A percentile compares a stretch with the other conserved stretches of the same genome.
phyloP scores from a whole-genome alignment of 257 asterid species.

The Salvia miltiorrhiza region DNA sequence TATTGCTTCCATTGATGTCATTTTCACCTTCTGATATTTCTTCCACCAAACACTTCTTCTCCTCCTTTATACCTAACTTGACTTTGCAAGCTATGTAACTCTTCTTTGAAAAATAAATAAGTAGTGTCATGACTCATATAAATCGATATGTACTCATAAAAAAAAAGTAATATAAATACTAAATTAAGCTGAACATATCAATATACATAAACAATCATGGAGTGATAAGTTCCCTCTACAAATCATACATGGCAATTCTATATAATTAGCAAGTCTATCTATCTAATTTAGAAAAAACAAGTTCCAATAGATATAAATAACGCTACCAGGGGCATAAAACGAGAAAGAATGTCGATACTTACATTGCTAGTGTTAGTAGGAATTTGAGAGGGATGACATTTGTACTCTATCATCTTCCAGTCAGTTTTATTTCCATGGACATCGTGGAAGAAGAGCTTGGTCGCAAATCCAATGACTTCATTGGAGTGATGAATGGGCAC shows the following conservation, averaged over 20 bases:
- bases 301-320: no score
- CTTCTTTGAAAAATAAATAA: neutral
- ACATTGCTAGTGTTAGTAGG: neutral
- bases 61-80: neutral
- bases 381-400: neutral
- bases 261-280: no score
- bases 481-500: neutral
- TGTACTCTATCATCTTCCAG: constrained; percentile 16
- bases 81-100: constrained; percentile 9
- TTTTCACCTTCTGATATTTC: neutral
- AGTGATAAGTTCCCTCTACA: neutral
- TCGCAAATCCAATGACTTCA: constrained; percentile 1
- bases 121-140: neutral
- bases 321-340: neutral
- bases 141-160: neutral
- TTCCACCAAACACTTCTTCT: neutral
- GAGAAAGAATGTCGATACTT: neutral
- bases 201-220: neutral
- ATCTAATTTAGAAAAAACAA: no score
- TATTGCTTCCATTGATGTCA: neutral
- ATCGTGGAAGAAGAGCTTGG: neutral
- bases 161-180: neutral
- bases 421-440: neutral
- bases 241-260: no score
- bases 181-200: neutral